phyloP scores from a whole-genome alignment of 345 rosid genomes.

The Brassica rapa region DNA sequence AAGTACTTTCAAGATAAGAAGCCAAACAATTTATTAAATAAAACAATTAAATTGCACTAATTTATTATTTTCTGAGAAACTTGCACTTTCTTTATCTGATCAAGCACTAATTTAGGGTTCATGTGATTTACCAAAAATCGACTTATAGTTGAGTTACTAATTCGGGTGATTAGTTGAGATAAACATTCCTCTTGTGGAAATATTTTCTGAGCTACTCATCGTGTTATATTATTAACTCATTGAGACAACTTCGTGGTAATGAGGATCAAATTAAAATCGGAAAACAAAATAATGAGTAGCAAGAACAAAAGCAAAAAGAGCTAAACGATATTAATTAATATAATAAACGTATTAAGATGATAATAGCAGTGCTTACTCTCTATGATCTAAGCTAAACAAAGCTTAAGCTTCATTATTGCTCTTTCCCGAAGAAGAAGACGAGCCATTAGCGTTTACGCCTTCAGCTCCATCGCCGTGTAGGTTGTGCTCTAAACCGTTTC shows the following conservation, averaged over 20 bases:
- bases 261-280: neutral
- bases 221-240: conserved; percentile 17
- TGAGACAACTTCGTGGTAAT: neutral
- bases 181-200: neutral
- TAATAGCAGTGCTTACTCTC: conserved; percentile 19
- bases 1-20: conserved; percentile 31
- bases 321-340: conserved; percentile 22
- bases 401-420: conserved; percentile 38
- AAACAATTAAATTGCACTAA: no score
- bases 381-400: conserved; percentile 26
- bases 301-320: neutral
- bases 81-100: neutral
- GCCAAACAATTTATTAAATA: conserved; percentile 6
- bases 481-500: conserved; percentile 5
- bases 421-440: conserved; percentile 39
- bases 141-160: neutral
- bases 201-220: neutral
- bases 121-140: neutral
- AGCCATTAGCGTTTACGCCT: conserved; percentile 11
- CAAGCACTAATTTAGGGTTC: conserved; percentile 15
- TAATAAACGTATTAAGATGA: conserved; percentile 31
- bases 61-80: neutral
- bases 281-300: neutral
- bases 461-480: conserved; percentile 11
- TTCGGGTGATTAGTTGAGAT: neutral